Evolutionary conservation across 2,329 filamentous ascomycete genomes (phyloP), one percentile per base, ranked within the genome.

Genomic region (Epicoccum sorghinum): DNA sequence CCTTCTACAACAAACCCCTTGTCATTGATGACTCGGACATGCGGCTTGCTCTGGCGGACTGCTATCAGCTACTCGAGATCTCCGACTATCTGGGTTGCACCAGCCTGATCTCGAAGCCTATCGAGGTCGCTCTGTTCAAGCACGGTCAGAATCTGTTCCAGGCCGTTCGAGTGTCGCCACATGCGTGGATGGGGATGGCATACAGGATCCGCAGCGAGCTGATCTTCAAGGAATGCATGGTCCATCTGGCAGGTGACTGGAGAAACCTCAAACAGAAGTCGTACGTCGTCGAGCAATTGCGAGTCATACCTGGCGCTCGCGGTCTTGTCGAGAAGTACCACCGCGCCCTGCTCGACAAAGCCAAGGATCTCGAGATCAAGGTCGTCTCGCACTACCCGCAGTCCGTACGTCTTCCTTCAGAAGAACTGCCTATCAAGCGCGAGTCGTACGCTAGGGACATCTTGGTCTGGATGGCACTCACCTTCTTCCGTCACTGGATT

Each of bases 381-480:
- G 37, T 73, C n/a, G 60, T 64, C 38, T 58, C 58, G 1, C 25
- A 64, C n/a, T 69, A 70, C 45, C 70, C 71, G 1, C 67, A 66
- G 22, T 55, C 63, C 7, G 67, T 71, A 32, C 60, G 67, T 14
- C 58, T 60, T 1, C 63, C 65, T 6, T 61, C 59, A 9, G 57
- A 72, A 4, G 62, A 65, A 13, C 55, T 66, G 1, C 67, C 78
- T 9, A 71, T 75, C 47, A 73, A 71, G 47, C 77, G 79, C 30
- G 74, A 77, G 39, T 69, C 71, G 13, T 83, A 82, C 57, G 68
- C 72, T 18, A 78, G 75, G 52, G 78, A 83, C 55, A 79, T 83
- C 54, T 74, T 82, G 55, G 72, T 78, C 58, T 83, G 81, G 81
- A 79, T 82, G 68, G 77, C 76, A 4, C 68, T 82, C 7, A 64